These are phyloP conservation scores for Aureobasidium leucospermi DNA, from an alignment of 2,329 filamentous ascomycete genomes.

Conservation along the genomic window DNA sequence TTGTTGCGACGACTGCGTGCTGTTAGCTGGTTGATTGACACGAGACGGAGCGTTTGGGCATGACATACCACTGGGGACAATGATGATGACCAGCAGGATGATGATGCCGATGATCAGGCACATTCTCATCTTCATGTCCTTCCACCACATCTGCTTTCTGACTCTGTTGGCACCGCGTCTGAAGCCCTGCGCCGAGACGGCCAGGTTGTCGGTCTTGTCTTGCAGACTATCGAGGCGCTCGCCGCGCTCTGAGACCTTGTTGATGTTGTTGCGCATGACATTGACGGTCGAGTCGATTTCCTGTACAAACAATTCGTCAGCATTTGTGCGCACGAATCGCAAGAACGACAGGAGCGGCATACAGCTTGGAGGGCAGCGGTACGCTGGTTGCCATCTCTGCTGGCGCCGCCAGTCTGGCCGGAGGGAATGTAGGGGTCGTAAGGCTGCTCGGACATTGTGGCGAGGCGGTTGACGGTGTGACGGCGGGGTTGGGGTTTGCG, in stretches of 20 bases:
- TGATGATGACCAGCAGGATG: conserved; percentile 85
- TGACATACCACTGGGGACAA: conserved; percentile 77
- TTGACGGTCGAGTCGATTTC: conserved; percentile 96
- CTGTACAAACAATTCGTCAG: conserved; percentile 41
- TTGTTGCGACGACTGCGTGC: conserved; percentile 11
- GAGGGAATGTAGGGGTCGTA: conserved; percentile 82
- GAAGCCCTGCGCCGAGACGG: conserved; percentile 89
- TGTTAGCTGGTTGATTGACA: not conserved
- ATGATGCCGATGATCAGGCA: conserved; percentile 88
- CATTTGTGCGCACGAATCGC: not conserved
- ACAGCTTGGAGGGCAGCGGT: conserved; percentile 77
- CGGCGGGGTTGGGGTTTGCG: not conserved
- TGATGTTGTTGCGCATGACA: conserved; percentile 96
- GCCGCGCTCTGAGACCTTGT: conserved; percentile 90
- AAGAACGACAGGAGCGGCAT: conserved; percentile 40
- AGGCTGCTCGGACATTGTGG: conserved; percentile 55
- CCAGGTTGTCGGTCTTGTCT: conserved; percentile 90
- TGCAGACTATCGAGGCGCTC: conserved; percentile 80
- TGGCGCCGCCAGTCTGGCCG: conserved; percentile 44
- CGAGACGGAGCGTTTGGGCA: not conserved
- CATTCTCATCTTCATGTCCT: conserved; percentile 99
- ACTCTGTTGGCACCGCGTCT: conserved; percentile 93
- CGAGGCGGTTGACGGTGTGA: conserved; percentile 8
- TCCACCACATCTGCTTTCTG: conserved; percentile 97
- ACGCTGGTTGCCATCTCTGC: conserved; percentile 51